Conservation (phyloP, 805 yeast genomes). For the Candida dajiaensis region DNA sequence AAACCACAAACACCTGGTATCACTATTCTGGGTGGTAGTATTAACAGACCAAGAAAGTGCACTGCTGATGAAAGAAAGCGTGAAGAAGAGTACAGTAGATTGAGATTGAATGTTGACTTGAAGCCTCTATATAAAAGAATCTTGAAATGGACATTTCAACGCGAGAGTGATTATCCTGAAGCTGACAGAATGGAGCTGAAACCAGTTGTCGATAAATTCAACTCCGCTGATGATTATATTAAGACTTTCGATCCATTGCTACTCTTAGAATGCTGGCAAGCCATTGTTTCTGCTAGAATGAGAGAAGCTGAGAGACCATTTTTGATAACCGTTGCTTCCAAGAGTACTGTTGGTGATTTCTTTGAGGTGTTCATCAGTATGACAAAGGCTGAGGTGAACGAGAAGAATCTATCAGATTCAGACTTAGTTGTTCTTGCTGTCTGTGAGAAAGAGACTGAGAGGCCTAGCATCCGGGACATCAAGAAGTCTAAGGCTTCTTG, state of each 20-base stretch:
- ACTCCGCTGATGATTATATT: slow-evolving; percentile 58
- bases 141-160: slow-evolving; percentile 70
- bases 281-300: slow-evolving; percentile 66
- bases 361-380: slow-evolving; percentile 80
- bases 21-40: slow-evolving; percentile 26
- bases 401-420: slow-evolving; percentile 58
- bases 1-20: slow-evolving; percentile 17
- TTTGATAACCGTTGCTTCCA: slow-evolving; percentile 63
- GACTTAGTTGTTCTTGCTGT: slow-evolving; percentile 65
- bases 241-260: slow-evolving; percentile 72
- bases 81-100: slow-evolving; percentile 74
- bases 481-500: slow-evolving; percentile 43
- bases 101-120: slow-evolving; percentile 70
- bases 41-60: slow-evolving; percentile 29
- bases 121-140: slow-evolving; percentile 67
- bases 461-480: slow-evolving; percentile 28
- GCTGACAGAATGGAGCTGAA: slow-evolving; percentile 29
- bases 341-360: slow-evolving; percentile 80
- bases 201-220: slow-evolving; percentile 49
- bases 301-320: slow-evolving; percentile 54
- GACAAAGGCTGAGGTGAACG: slow-evolving; percentile 43
- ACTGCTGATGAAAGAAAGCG: slow-evolving; percentile 31
- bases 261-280: slow-evolving; percentile 91
- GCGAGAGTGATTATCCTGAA: slow-evolving; percentile 52
- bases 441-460: slow-evolving; percentile 23